Conservation (phyloP, 495 filamentous ascomycete species). For the Aspergillus asperescens region DNA sequence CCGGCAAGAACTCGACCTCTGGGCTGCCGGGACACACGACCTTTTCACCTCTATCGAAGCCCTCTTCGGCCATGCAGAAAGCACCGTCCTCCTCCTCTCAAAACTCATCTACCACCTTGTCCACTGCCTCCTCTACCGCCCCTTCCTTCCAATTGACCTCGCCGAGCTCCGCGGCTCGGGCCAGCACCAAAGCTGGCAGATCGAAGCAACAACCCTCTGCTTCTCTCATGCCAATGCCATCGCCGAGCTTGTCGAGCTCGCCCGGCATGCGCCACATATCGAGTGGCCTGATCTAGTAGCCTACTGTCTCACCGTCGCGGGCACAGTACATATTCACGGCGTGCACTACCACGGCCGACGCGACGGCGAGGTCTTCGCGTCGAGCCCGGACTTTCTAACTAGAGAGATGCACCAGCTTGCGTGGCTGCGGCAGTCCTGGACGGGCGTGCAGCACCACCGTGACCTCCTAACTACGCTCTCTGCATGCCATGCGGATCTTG, state of each 20-base stretch:
- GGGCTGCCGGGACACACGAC: constrained; percentile 75
- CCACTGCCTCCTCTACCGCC: constrained; percentile 78
- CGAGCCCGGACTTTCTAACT: constrained; percentile 64
- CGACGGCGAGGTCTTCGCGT: constrained; percentile 57
- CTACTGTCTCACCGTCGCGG: constrained; percentile 76
- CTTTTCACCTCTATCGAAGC: constrained; percentile 69
- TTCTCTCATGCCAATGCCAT: constrained; percentile 85
- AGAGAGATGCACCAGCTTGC: constrained; percentile 73
- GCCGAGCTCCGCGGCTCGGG: constrained; percentile 70
- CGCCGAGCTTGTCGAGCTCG: constrained; percentile 74
- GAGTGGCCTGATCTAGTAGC: constrained; percentile 82
- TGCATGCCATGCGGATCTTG: constrained; percentile 64
- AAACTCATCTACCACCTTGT: constrained; percentile 81
- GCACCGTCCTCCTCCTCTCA: constrained; percentile 69
- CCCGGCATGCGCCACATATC: constrained; percentile 55
- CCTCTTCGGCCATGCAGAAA: constrained; percentile 71
- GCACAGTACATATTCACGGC: constrained; percentile 80
- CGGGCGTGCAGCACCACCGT: constrained; percentile 71
- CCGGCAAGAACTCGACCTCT: constrained; percentile 74
- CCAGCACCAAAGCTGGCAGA: constrained; percentile 87
- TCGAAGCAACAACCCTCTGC: constrained; percentile 79
- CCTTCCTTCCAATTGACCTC: constrained; percentile 78
- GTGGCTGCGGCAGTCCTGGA: constrained; percentile 68
- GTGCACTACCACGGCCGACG: constrained; percentile 64
- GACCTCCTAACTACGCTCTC: constrained; percentile 71